Conservation (phyloP, 2,329 filamentous ascomycete species). For the Raffaelea deltoideospora region DNA sequence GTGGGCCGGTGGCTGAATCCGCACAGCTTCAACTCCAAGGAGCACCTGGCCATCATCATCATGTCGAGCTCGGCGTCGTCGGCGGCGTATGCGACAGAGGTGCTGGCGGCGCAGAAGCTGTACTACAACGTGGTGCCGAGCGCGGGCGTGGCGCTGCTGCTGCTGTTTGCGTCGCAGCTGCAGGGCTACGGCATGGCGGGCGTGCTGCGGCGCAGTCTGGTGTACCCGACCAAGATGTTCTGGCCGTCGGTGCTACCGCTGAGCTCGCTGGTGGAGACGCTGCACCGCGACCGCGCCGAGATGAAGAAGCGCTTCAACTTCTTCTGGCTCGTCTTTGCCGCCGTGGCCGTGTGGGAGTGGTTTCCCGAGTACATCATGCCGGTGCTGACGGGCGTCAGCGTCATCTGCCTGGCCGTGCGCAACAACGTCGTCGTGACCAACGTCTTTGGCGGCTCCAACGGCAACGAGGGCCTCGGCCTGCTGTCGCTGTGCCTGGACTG, state of each 20-base stretch:
- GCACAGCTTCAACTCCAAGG: slow-evolving; percentile 12
- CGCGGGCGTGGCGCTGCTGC: slow-evolving; percentile 24
- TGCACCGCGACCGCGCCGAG: slow-evolving; percentile 14
- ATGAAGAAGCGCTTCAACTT: slow-evolving; percentile 23
- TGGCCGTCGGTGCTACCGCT: slow-evolving; percentile 20
- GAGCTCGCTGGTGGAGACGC: slow-evolving; percentile 12
- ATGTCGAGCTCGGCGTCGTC: slow-evolving; percentile 10
- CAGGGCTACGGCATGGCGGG: slow-evolving; percentile 34
- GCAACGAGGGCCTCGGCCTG: slow-evolving; percentile 23
- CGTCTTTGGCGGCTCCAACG: slow-evolving; percentile 23
- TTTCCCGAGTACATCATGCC: slow-evolving; percentile 32
- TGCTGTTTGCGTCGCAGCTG: slow-evolving; percentile 30
- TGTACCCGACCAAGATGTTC: slow-evolving; percentile 32
- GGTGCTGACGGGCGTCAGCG: slow-evolving; percentile 20
- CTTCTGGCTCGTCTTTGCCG: slow-evolving; percentile 23
- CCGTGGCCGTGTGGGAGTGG: slow-evolving; percentile 29
- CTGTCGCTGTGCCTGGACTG: slow-evolving; percentile 26
- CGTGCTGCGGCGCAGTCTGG: slow-evolving; percentile 25
- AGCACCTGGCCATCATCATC: slow-evolving; percentile 11
- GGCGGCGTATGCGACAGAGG: slow-evolving; percentile 17
- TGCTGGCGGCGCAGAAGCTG: slow-evolving; percentile 28
- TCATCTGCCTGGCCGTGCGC: slow-evolving; percentile 30
- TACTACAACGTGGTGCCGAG: slow-evolving; percentile 27
- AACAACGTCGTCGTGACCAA: slow-evolving; percentile 22
- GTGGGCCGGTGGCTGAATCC: slow-evolving; percentile 17